Evolutionary conservation across 108 stramenopile genomes (phyloP), one percentile per base, ranked within the genome.

Genomic region (Pseudonitzschia delicatissima): DNA sequence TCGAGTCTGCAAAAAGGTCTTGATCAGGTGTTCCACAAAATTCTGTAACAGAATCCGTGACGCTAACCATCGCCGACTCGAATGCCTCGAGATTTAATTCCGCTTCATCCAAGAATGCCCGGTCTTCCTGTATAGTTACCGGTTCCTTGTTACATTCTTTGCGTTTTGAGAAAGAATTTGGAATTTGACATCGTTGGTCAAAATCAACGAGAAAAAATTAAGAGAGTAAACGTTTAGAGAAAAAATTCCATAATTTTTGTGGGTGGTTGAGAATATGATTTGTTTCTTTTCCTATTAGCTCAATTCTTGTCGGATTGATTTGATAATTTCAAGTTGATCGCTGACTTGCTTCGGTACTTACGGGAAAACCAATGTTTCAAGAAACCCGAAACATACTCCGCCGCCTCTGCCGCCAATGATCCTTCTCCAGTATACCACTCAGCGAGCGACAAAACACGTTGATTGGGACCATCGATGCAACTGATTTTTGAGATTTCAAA

Each of bases 1-100:
- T 55, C 8, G 13, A 12, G 17, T 55, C 53, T 8, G 12, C 53
- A 27, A 55, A 55, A 9, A 55, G n/a, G 31, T 55, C 3, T 11
- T 23, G 29, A 34, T 55, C 53, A 31, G 53, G 28, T 29, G 53
- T 55, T 55, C 53, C 53, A 27, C 53, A 55, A 12, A 55, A 55
- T 3, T 55, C 53, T 34, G 53, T 32, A 33, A 17, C 53, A 55
- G 4, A 4, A 31, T 11, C 53, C 29, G 53, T 33, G 15, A 55
- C 5, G 31, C 31, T 33, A 8, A 31, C 9, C 13, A 55, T 34
- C 31, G 53, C 53, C 17, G 5, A 6, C 2, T 55, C 53, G 27
- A 55, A 34, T n/a, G n/a, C 33, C n/a, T 55, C 31, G 31, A 55
- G 31, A 11, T 31, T 33, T 29, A n/a, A 8, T 55, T 32, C 4